phyloP scores from a whole-genome alignment of 73 alveolate species.

The Paramecium sonneborni region DNA sequence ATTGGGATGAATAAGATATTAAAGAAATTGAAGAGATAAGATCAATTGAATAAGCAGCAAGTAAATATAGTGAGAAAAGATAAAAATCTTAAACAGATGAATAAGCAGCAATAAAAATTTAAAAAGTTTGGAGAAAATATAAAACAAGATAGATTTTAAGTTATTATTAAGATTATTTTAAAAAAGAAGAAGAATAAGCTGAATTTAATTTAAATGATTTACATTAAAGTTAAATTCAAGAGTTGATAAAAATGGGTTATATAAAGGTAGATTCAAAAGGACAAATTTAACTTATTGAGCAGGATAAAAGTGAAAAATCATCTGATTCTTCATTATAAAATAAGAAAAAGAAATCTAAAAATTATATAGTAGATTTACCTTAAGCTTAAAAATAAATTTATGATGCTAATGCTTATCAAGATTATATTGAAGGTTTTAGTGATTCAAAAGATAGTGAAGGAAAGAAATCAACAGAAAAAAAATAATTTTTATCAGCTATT shows the following conservation, averaged over 20 bases:
- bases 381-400: not conserved
- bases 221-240: not conserved
- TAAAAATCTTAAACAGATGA: conserved; percentile 34
- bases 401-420: conserved; percentile 6
- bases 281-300: not conserved
- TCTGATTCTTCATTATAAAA: not conserved
- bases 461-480: not conserved
- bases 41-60: conserved; percentile 48
- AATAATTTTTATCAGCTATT: not conserved
- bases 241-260: conserved; percentile 43
- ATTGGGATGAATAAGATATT: conserved; percentile 52
- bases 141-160: conserved; percentile 32
- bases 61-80: conserved; percentile 47
- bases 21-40: conserved; percentile 45
- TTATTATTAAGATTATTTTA: conserved; percentile 33
- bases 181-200: conserved; percentile 37
- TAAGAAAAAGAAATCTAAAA: not conserved
- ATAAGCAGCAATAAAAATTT: conserved; percentile 38
- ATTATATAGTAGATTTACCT: not conserved
- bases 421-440: conserved; percentile 49
- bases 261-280: conserved; percentile 11
- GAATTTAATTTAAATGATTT: conserved; percentile 16
- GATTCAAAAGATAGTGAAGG: conserved; percentile 2
- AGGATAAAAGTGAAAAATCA: not conserved
- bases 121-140: conserved; percentile 50